These are phyloP conservation scores for Hydnomerulius pinastri DNA, from an alignment of 768 basidiomycete species.

Conservation along the genomic window DNA sequence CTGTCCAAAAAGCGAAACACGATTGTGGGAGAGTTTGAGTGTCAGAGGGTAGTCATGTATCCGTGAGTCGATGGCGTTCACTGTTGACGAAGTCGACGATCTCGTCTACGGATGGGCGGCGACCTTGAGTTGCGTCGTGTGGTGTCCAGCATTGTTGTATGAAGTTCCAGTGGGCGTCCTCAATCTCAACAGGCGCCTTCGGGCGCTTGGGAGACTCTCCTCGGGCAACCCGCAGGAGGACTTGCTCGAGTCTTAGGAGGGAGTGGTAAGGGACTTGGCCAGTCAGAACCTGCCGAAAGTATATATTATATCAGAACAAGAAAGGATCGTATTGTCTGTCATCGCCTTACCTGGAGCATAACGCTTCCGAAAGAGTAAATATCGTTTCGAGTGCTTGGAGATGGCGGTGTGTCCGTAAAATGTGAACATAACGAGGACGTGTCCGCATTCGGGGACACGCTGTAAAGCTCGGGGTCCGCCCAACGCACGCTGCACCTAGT, in stretches of 20 bases:
- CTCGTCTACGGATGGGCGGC: conserved; percentile 1
- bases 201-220: conserved; percentile 30
- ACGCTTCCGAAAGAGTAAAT: conserved; percentile 47
- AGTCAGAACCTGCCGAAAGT: conserved; percentile 17
- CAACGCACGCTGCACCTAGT: conserved; percentile 41
- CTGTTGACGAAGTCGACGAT: conserved; percentile 1
- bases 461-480: conserved; percentile 42
- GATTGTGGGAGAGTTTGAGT: not conserved
- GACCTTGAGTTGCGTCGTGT: not conserved
- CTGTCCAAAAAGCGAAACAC: not conserved
- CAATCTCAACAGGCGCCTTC: conserved; percentile 26
- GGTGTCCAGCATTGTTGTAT: conserved; percentile 41
- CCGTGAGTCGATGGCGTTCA: not conserved
- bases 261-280: conserved; percentile 1
- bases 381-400: conserved; percentile 35
- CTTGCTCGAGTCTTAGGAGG: not conserved
- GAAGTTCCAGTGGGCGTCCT: conserved; percentile 43
- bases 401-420: not conserved
- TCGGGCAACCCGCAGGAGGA: conserved; percentile 7
- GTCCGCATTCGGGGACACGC: not conserved
- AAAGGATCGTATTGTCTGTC: too few species aligned
- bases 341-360: conserved; percentile 18
- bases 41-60: not conserved
- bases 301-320: too few species aligned
- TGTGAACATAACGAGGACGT: not conserved